Base-by-base conservation (phyloP, 176 grass and related monocot species). In the Triticum aestivum region DNA sequence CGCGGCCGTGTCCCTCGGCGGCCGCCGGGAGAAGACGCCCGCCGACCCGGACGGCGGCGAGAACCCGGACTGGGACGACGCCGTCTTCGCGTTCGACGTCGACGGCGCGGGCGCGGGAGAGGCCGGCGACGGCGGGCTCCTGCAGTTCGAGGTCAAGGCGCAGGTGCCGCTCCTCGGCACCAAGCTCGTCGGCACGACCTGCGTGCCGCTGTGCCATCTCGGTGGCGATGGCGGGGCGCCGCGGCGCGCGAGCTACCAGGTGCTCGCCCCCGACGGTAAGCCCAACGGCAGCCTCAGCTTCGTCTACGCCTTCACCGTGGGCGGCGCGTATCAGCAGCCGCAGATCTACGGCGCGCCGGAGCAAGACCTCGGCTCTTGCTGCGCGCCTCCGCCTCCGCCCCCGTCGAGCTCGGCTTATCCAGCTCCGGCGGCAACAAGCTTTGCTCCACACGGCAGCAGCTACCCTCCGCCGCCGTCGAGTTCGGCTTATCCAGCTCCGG, bases 251-350 rank as follows among this genome's bases (percentile, higher is more conserved):
- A 68, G 92, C 18, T 94, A 94, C 81, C 92, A 94, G 82, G 84
- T 94, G 42, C 32, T 82, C 54, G 67, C 59, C 62, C 65, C 92
- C 44, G 90, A 92, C 54, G 85, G 92, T 8, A 94, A 88, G 83
- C 35, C 92, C 14, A 94, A 94, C 58, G 92, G 92, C 54, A 94
- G 65, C 54, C 85, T 94, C 77, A 88, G 54, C 14, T 89, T 94
- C 70, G 67, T 81, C 0, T 87, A 79, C 85, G 34, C 56, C 75
- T 2, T 90, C 89, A 80, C 11, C 79, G 8, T 42, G 39, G 15
- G 67, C 73, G 52, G 8, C 32, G n/a, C 33, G 42, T 6, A 11
- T 11, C 78, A 68, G 65, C 88, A 62, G 83, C 71, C 71, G 64
- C 61, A 69, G 82, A 15, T 88, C 65, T 70, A 79, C 23, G 49